Percentiles rank a stretch among this genome's conserved stretches.
These are phyloP conservation scores for Conticribra weissflogii DNA, from an alignment of 108 stramenopile species.

Conservation along the genomic window DNA sequence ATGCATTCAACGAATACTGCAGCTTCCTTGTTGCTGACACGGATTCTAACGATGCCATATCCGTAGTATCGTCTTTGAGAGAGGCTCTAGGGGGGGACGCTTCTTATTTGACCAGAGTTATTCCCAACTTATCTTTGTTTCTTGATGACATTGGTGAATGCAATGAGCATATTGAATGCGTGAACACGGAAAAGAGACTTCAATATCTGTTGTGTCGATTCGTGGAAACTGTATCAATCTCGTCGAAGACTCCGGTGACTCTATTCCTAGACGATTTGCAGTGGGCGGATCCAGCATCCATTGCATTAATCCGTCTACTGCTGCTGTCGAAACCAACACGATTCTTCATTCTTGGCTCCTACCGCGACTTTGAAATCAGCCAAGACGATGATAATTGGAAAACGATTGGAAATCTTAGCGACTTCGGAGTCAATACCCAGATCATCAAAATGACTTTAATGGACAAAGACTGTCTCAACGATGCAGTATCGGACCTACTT, in stretches of 20 bases:
- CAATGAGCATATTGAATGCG: conserved; percentile 5
- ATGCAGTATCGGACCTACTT: conserved; percentile 6
- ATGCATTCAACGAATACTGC: conserved; percentile 22
- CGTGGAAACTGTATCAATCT: conserved; percentile 29
- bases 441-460: conserved; percentile 9
- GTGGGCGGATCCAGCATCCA: conserved; percentile 28
- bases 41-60: conserved; percentile 1
- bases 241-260: conserved; percentile 22
- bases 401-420: not conserved
- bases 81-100: conserved; percentile 4
- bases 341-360: conserved; percentile 34
- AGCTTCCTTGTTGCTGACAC: not conserved
- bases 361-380: conserved; percentile 19
- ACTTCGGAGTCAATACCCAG: not conserved
- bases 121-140: conserved; percentile 21
- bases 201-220: conserved; percentile 30
- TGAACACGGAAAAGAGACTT: conserved; percentile 28
- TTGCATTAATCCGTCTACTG: conserved; percentile 15
- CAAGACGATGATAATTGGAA: conserved; percentile 3
- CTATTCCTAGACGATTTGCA: conserved; percentile 43
- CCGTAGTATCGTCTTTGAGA: not conserved
- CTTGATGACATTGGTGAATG: not conserved
- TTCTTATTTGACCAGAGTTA: conserved; percentile 17
- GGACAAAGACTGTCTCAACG: conserved; percentile 8
- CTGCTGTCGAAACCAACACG: not conserved